A percentile compares a stretch with the other conserved stretches of the same genome.
phyloP scores from a whole-genome alignment of 257 asterid species.

The Henckelia pumila region DNA sequence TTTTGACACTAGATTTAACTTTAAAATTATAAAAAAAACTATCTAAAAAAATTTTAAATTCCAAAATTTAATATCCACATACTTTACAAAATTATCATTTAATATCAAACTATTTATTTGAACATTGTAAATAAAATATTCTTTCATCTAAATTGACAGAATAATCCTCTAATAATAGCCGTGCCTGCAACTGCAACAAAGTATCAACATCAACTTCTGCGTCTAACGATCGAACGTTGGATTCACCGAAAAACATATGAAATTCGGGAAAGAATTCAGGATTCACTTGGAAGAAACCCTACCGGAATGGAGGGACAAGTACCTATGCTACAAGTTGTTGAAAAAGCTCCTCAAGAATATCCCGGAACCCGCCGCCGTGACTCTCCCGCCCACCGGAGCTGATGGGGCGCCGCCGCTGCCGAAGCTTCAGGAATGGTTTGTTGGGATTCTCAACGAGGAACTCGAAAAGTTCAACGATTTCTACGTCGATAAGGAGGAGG shows the following conservation, averaged over 20 bases:
- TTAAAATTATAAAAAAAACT: too few relatives aligned
- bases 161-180: too few relatives aligned
- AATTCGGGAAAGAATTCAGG: conserved; percentile 78
- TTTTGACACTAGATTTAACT: too few relatives aligned
- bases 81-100: too few relatives aligned
- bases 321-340: conserved; percentile 72
- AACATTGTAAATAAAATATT: too few relatives aligned
- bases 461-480: conserved; percentile 89
- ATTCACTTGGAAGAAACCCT: conserved; percentile 76
- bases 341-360: conserved; percentile 76
- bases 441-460: conserved; percentile 60
- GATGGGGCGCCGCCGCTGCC: conserved; percentile 33
- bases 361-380: conserved; percentile 36
- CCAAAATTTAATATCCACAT: too few relatives aligned
- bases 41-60: too few relatives aligned
- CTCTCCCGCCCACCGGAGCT: conserved; percentile 20
- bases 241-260: conserved; percentile 34
- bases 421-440: conserved; percentile 66
- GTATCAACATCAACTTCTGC: not conserved
- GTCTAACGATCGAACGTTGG: not conserved
- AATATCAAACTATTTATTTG: too few relatives aligned
- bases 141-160: too few relatives aligned
- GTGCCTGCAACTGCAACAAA: too few relatives aligned
- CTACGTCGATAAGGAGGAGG: conserved; percentile 96
- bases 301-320: conserved; percentile 93